These are phyloP conservation scores for Trichoderma reesei DNA, from an alignment of 495 filamentous ascomycete species.

Conservation along the genomic window DNA sequence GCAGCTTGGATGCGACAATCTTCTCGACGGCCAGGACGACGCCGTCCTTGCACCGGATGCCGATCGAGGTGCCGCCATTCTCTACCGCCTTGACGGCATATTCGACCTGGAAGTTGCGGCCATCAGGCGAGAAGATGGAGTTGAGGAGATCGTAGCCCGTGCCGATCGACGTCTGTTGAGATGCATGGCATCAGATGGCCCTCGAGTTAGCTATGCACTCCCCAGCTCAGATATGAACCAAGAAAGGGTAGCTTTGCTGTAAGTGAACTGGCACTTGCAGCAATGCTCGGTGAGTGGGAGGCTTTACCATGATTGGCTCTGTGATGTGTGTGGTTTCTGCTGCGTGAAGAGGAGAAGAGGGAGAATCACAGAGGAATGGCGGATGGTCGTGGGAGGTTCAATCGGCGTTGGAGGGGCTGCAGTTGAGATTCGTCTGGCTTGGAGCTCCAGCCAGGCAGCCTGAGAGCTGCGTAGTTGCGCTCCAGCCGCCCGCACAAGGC, in stretches of 20 bases:
- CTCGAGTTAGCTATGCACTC: background rate
- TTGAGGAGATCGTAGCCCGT: slow-evolving; percentile 99
- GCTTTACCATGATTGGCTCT: slow-evolving; percentile 20
- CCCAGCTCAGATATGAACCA: background rate
- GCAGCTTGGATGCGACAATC: slow-evolving; percentile 85
- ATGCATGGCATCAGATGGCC: background rate
- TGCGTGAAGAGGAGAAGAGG: no score
- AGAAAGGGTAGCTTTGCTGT: no score
- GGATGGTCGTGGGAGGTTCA: background rate
- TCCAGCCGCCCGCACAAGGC: slow-evolving; percentile 4
- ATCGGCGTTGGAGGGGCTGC: slow-evolving; percentile 3
- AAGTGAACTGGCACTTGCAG: no score
- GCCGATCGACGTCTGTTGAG: slow-evolving; percentile 86
- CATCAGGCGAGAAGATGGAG: slow-evolving; percentile 98
- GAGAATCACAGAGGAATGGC: background rate
- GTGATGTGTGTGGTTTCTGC: background rate
- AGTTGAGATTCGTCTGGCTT: background rate
- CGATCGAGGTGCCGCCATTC: slow-evolving; percentile 93
- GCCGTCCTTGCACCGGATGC: slow-evolving; percentile 94
- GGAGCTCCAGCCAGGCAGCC: slow-evolving; percentile 13
- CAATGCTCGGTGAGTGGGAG: background rate
- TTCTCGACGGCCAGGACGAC: slow-evolving; percentile 96
- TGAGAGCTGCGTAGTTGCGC: slow-evolving; percentile 11
- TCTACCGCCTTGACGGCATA: slow-evolving; percentile 98
- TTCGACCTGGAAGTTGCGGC: slow-evolving; percentile 98